Percentiles rank a stretch among this genome's conserved stretches.
phyloP scores from a whole-genome alignment of 352 stramenopile species.

The Globisporangium paddicum region DNA sequence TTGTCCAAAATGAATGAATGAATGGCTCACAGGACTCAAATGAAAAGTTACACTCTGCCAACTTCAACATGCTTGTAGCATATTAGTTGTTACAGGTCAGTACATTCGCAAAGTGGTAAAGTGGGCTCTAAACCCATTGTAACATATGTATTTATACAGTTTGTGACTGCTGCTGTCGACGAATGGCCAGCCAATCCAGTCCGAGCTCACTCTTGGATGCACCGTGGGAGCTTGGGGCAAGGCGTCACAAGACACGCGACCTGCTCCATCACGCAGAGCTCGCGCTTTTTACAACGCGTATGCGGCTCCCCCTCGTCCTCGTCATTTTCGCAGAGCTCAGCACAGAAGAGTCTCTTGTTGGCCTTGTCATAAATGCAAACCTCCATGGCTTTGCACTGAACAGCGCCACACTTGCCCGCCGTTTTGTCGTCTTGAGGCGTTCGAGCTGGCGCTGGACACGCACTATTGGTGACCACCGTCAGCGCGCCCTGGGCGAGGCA shows the following conservation, averaged over 20 bases:
- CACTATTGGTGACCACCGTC: background rate
- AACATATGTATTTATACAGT: conserved; percentile 1
- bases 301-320: background rate
- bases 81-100: background rate
- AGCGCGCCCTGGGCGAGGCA: conserved; percentile 13
- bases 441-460: background rate
- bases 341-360: background rate
- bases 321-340: background rate
- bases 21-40: background rate
- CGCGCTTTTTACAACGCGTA: background rate
- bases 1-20: no score
- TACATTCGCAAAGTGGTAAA: no score
- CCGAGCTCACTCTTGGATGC: background rate
- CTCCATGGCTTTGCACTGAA: background rate
- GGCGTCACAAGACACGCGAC: background rate
- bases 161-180: background rate
- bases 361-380: background rate
- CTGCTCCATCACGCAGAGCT: conserved; percentile 1
- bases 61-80: background rate
- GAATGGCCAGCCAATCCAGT: background rate
- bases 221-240: background rate
- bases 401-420: background rate
- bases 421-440: background rate
- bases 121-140: background rate
- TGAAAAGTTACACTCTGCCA: background rate